Base-by-base conservation (phyloP, 169 alveolate species). In the Plasmodium sp. region DNA sequence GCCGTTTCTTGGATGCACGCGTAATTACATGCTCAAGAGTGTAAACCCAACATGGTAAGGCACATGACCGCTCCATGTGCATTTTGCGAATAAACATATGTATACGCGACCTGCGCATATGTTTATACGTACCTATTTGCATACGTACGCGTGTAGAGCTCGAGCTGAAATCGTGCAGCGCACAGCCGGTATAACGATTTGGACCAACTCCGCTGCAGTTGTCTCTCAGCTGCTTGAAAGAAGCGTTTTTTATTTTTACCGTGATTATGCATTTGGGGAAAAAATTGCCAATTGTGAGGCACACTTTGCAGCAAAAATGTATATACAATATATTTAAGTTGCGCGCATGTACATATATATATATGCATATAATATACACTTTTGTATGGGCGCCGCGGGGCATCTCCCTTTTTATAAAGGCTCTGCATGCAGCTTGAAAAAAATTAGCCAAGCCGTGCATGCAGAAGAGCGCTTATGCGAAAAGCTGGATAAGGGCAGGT, bases 381-480 rank as follows among this genome's bases (percentile, higher is more conserved):
- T 18, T 3, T 67, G 77, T 67, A 22, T n/a, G 43, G 77, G 39
- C 39, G 22, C 27, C 39, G 77, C 6, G 33, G n/a, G 14, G 77
- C 34, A 67, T 67, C 39, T 22, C 36, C 36, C 27, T 67, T 67
- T 67, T 22, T 22, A 67, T 67, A 67, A 22, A 31, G 43, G 43
- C 39, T 10, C 77, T 67, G 77, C 77, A 67, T 67, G 77, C 77
- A 67, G 77, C 77, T 67, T 67, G 77, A 67, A 27, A 67, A 67
- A 67, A 67, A 67, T 67, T 27, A 27, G 39, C 39, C 77, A 18
- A 67, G 39, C 39, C 77, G 77, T 84, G 73, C 93, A 72, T 84
- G 93, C 93, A 84, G 54, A n/a, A 48, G 58, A 72, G 74, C 54
- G 93, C 84, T 84, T 71, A 72, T 41, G 77, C 73, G 75, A 74